Evolutionary conservation across 352 stramenopile genomes (phyloP).

Genomic region (Phytophthora pistaciae): DNA sequence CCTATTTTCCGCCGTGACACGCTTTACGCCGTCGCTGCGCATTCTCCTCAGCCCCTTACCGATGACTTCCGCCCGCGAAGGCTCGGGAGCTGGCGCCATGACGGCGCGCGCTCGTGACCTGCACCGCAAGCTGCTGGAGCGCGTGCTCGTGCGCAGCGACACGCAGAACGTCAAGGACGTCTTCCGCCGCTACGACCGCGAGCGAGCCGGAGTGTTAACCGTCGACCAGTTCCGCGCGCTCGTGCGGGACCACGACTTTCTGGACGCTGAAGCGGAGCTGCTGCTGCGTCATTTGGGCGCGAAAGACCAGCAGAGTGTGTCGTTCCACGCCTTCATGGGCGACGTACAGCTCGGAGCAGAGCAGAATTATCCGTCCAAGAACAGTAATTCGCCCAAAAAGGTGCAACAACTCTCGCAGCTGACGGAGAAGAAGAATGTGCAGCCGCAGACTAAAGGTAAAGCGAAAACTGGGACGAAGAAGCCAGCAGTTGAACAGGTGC

Average conservation of each 20-base stretch:
- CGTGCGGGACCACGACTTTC: conserved; percentile 63
- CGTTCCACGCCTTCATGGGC: conserved; percentile 66
- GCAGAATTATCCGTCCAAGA: conserved; percentile 50
- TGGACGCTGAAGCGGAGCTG: conserved; percentile 56
- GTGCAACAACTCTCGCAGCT: conserved; percentile 44
- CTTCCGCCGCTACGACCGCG: conserved; percentile 70
- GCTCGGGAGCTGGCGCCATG: neutral
- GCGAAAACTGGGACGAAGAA: conserved; percentile 12
- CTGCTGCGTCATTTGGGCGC: conserved; percentile 57
- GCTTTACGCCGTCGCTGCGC: neutral
- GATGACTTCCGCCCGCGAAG: conserved; percentile 28
- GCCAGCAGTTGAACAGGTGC: conserved; percentile 7
- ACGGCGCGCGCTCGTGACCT: conserved; percentile 41
- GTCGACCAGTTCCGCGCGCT: conserved; percentile 57
- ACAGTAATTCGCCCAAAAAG: conserved; percentile 42
- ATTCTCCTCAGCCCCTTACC: neutral
- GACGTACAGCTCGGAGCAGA: conserved; percentile 42
- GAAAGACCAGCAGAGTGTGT: conserved; percentile 47
- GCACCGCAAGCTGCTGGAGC: conserved; percentile 70
- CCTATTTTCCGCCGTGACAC: conserved; percentile 27
- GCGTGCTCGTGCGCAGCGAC: conserved; percentile 58
- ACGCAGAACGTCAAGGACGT: conserved; percentile 72
- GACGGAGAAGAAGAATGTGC: conserved; percentile 25
- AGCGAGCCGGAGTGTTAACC: conserved; percentile 54
- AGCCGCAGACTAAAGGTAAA: conserved; percentile 28